Evolutionary conservation across 2,329 filamentous ascomycete genomes (phyloP).

Genomic region (Sclerotinia minor): DNA sequence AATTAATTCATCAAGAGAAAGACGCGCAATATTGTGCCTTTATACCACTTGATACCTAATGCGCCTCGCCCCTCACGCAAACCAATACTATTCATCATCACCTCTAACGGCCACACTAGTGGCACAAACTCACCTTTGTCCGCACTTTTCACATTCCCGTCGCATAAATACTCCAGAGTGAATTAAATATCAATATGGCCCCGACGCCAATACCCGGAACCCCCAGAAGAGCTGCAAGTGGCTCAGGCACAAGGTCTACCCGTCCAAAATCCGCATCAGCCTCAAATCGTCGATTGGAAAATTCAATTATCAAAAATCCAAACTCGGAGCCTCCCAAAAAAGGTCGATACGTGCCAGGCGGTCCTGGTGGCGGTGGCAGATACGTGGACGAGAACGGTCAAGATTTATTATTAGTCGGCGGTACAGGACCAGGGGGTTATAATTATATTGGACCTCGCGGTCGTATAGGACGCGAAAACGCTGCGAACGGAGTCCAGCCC

Average conservation of each 20-base stretch:
- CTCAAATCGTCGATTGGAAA: constrained; percentile 31
- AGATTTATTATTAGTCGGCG: constrained; percentile 54
- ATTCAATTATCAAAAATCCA: constrained; percentile 31
- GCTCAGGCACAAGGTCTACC: constrained; percentile 25
- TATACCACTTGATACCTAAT: constrained; percentile 16
- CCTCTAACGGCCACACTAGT: constrained; percentile 12
- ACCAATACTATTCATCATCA: constrained; percentile 15
- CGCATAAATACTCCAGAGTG: constrained; percentile 14
- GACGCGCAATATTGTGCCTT: constrained; percentile 24
- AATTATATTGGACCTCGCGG: constrained; percentile 54
- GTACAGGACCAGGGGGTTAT: constrained; percentile 50
- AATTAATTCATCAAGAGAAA: not conserved
- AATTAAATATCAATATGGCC: constrained; percentile 22
- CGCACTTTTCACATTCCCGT: constrained; percentile 18
- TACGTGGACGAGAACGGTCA: constrained; percentile 73
- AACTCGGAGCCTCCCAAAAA: constrained; percentile 57
- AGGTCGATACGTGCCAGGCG: constrained; percentile 78
- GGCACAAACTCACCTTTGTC: constrained; percentile 21
- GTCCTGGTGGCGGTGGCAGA: constrained; percentile 80
- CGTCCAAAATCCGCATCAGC: constrained; percentile 36
- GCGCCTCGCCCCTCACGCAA: constrained; percentile 25
- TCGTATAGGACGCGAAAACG: constrained; percentile 53
- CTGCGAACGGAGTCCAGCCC: constrained; percentile 48
- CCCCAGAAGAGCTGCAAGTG: constrained; percentile 23
- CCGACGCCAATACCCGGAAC: constrained; percentile 24